phyloP scores from a whole-genome alignment of 306 rosid genomes.

The Cucumis melo region DNA sequence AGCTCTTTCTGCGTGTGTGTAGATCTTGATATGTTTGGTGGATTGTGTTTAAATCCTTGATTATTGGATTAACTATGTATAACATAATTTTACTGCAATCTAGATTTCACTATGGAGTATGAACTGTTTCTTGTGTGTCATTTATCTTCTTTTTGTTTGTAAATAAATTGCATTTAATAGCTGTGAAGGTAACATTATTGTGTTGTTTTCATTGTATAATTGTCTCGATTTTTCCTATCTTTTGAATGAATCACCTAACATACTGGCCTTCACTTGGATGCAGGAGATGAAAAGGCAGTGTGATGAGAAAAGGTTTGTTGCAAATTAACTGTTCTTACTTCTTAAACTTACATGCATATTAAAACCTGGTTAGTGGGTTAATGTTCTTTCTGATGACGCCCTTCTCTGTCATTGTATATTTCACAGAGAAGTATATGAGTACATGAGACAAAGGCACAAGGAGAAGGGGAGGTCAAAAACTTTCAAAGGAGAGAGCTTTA shows the following conservation, averaged over 20 bases:
- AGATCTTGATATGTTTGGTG: neutral
- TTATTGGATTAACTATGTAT: neutral
- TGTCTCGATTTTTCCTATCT: neutral
- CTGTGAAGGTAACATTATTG: neutral
- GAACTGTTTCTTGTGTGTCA: neutral
- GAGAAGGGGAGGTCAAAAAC: conserved; percentile 76
- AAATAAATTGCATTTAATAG: neutral
- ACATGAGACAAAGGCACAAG: conserved; percentile 51
- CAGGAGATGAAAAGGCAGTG: conserved; percentile 99
- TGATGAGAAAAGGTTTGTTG: conserved; percentile 77
- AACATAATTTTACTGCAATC: neutral
- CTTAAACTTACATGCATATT: neutral
- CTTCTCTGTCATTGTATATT: conserved; percentile 22
- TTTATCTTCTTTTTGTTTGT: neutral
- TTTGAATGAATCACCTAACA: neutral
- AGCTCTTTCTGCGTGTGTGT: neutral
- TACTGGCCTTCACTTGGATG: conserved; percentile 21
- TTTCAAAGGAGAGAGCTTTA: conserved; percentile 55
- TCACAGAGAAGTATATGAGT: conserved; percentile 68
- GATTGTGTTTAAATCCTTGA: neutral
- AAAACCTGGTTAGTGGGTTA: neutral
- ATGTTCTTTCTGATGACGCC: conserved; percentile 1
- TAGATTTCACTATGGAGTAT: neutral
- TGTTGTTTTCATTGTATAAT: neutral
- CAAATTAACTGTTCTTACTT: neutral